A percentile compares a stretch with the other conserved stretches of the same genome.
These are phyloP conservation scores for Tolypocladium endophyticum DNA, from an alignment of 2,329 filamentous ascomycete genomes.

Conservation along the genomic window DNA sequence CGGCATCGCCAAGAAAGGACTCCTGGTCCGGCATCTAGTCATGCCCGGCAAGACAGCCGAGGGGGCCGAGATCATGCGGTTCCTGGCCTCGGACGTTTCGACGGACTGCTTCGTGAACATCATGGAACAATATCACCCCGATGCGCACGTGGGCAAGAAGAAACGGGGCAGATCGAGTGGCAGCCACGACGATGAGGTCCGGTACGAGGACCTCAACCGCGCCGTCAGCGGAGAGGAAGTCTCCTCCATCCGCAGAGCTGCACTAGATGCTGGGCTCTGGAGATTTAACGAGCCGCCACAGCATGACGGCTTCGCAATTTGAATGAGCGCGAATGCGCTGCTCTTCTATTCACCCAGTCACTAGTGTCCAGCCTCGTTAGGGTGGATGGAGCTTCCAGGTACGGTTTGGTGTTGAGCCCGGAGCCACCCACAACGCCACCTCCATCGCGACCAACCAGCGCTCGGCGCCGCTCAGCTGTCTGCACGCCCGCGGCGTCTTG, in stretches of 20 bases:
- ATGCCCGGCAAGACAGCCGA: constrained; percentile 76
- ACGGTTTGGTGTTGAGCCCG: background rate
- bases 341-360: background rate
- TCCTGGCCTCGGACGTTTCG: constrained; percentile 63
- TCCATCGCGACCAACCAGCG: background rate
- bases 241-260: constrained; percentile 53
- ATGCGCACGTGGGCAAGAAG: constrained; percentile 70
- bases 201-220: constrained; percentile 72
- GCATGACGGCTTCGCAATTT: constrained; percentile 41
- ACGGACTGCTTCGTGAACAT: constrained; percentile 72
- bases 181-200: constrained; percentile 31
- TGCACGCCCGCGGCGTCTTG: background rate
- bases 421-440: background rate
- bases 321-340: constrained; percentile 6
- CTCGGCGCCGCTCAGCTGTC: background rate
- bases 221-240: constrained; percentile 49
- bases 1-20: constrained; percentile 67
- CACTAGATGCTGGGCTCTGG: constrained; percentile 64
- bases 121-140: constrained; percentile 80
- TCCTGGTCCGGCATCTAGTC: constrained; percentile 69
- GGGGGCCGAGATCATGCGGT: constrained; percentile 62
- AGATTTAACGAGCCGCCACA: constrained; percentile 58
- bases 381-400: background rate
- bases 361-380: background rate
- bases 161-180: constrained; percentile 20